Percentiles rank a stretch among this genome's conserved stretches.
Conservation (phyloP, 371 early-diverging fungal species). For the Neoconidiobolus thromboides region DNA sequence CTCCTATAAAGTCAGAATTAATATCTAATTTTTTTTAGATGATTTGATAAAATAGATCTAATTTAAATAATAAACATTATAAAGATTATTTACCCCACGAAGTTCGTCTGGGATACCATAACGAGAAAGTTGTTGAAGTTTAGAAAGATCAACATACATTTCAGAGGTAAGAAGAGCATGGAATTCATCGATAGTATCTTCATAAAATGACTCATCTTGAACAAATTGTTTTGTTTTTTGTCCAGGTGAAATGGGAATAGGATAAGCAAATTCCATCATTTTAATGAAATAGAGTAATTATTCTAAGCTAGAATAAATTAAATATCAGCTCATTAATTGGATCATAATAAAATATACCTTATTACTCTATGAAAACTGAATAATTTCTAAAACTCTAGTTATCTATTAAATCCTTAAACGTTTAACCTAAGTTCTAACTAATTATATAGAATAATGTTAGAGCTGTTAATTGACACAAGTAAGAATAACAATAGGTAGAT, state of each 20-base stretch:
- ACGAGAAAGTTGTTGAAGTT: constrained; percentile 54
- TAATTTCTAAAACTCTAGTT: too few relatives aligned
- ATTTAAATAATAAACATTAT: neutral
- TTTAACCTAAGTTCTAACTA: too few relatives aligned
- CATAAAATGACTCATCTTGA: neutral
- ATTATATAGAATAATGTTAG: too few relatives aligned
- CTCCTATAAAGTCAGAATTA: constrained; percentile 23
- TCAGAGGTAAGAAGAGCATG: constrained; percentile 68
- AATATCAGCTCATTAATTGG: too few relatives aligned
- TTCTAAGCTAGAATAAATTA: neutral
- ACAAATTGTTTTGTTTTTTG: neutral
- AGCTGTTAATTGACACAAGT: too few relatives aligned
- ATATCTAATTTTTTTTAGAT: neutral
- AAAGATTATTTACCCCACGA: constrained; percentile 40
- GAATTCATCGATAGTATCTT: constrained; percentile 35
- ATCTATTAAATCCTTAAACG: too few relatives aligned
- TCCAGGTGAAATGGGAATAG: neutral
- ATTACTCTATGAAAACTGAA: too few relatives aligned
- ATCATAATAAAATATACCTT: too few relatives aligned
- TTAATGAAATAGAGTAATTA: neutral
- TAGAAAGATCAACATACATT: constrained; percentile 68
- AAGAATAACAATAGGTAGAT: too few relatives aligned
- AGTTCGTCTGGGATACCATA: constrained; percentile 78
- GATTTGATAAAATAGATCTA: constrained; percentile 7
- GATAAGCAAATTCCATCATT: neutral